These are phyloP conservation scores for Chionographis japonica DNA, from an alignment of 106 monocot genomes.

Conservation along the genomic window DNA sequence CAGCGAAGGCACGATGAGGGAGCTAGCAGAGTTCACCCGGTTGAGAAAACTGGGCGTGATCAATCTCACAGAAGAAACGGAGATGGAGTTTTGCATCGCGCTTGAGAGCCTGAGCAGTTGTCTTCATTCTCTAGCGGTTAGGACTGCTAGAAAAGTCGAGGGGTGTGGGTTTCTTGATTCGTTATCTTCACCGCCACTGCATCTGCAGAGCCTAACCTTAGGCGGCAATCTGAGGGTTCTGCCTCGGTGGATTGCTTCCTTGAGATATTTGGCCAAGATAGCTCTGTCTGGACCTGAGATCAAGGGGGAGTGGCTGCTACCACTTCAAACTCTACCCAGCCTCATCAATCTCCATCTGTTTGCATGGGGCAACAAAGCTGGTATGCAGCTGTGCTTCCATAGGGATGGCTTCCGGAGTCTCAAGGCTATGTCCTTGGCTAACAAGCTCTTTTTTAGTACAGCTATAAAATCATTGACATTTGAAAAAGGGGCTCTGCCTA, in stretches of 20 bases:
- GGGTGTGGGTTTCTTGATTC: neutral
- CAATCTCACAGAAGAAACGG: neutral
- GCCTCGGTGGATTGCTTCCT: conserved; percentile 4
- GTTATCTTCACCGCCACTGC: neutral
- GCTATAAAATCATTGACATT: neutral
- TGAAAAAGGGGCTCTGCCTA: neutral
- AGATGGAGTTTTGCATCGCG: neutral
- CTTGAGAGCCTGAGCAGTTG: neutral
- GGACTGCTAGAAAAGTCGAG: neutral
- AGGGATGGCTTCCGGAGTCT: neutral
- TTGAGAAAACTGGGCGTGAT: conserved; percentile 6
- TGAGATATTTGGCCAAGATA: neutral
- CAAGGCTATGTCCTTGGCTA: neutral
- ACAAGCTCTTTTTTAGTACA: no score
- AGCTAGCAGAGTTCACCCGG: conserved; percentile 1
- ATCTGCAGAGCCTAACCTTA: conserved; percentile 4
- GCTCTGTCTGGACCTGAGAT: neutral
- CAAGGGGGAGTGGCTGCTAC: neutral
- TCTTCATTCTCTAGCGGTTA: neutral
- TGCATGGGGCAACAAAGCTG: neutral
- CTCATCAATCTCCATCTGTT: neutral
- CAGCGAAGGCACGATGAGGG: neutral
- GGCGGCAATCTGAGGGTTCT: neutral
- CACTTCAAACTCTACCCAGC: no score
- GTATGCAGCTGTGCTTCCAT: neutral